Evolutionary conservation across 495 filamentous ascomycete genomes (phyloP), one percentile per base, ranked within the genome.

Genomic region (Podospora didyma): DNA sequence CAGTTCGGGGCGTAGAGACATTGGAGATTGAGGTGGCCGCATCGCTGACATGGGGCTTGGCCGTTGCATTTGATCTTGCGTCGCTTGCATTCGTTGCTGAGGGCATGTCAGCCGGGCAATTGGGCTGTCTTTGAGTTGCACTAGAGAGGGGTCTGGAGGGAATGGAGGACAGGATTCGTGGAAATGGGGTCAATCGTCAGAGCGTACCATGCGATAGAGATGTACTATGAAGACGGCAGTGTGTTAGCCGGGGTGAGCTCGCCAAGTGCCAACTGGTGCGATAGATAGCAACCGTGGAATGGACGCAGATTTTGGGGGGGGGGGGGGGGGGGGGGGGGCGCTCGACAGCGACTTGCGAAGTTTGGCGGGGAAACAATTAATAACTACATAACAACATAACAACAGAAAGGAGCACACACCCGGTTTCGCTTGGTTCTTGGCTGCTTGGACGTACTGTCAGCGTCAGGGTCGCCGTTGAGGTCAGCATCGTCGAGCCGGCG

Each of bases 21-120:
- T 60, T 86, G 83, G 46, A 94, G 80, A 46, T 78, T 81, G 60
- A 93, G 83, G 57, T 92, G 87, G 47, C 91, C 92, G 69, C 91
- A 96, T 51, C 91, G 81, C 60, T 87, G 84, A 61, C 91, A 96
- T 0, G 91, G 91, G 0, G 76, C 83, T 63, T 94, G 80, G 42
- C 91, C 91, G 69, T 94, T 93, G 73, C 91, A 96, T 67, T 94
- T 94, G 71, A 96, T 95, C 73, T 96, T 95, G 49, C 90, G 84
- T 22, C 89, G 79, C 63, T 94, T 95, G 73, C 90, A 96, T 67
- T 93, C 89, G 61, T 91, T 93, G 65, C 88, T 90, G 51, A 1
- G 37, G 14, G 16, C 34, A 28, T 12, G 21, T 16, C 34, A 35
- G n/a, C 28, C 47, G 47, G 37, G n/a, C n/a, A n/a, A n/a, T n/a